These are phyloP conservation scores for Pyrenophora teres DNA, from an alignment of 2,329 filamentous ascomycete species.

Conservation along the genomic window DNA sequence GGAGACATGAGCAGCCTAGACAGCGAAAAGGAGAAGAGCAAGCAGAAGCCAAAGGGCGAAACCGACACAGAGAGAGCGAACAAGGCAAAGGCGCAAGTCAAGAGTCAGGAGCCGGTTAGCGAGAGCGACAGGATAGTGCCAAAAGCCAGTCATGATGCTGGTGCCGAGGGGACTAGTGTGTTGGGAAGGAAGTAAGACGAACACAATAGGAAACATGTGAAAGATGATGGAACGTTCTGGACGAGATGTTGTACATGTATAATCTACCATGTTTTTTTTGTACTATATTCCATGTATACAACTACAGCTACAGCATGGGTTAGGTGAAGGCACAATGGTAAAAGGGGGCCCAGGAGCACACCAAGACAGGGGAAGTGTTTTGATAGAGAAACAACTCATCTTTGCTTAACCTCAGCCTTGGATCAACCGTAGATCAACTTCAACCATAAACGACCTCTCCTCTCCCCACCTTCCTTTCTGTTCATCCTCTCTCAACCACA, in stretches of 20 bases:
- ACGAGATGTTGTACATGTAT: not conserved
- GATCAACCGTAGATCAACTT: too few species aligned
- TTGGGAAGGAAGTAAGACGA: constrained; percentile 3
- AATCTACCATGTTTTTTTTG: not conserved
- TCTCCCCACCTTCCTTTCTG: too few species aligned
- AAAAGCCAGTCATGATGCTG: constrained; percentile 56
- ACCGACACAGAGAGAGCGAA: constrained; percentile 3
- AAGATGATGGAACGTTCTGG: not conserved
- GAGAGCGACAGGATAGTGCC: constrained; percentile 55
- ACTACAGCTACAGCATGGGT: not conserved
- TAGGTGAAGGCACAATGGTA: not conserved
- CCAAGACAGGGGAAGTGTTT: too few species aligned
- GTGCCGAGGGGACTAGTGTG: constrained; percentile 12
- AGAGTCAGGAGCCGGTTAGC: constrained; percentile 22
- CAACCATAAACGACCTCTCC: too few species aligned
- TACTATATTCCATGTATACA: constrained; percentile 9
- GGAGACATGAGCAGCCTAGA: constrained; percentile 13
- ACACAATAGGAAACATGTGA: not conserved
- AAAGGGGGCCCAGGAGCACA: too few species aligned
- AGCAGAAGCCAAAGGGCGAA: constrained; percentile 6
- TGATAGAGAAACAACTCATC: too few species aligned
- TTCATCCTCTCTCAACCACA: too few species aligned
- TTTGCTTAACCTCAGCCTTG: too few species aligned
- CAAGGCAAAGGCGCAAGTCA: not conserved
- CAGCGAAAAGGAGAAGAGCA: constrained; percentile 14